Base-by-base conservation (phyloP, 306 rosid genomes). In the Mucuna pruriens region DNA sequence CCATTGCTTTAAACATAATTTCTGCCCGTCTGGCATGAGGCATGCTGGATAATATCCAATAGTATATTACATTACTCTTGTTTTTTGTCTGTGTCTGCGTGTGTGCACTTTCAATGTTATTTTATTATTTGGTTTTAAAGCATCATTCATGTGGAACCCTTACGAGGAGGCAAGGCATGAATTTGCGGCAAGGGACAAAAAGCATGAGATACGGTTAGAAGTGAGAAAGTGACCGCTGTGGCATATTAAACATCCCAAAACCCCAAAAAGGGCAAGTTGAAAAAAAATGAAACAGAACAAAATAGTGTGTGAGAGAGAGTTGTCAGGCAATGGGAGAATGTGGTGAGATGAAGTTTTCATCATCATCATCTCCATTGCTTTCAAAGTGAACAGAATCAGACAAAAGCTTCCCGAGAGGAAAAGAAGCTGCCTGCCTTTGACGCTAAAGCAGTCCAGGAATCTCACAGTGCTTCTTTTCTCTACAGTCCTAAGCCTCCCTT, bases 101-200 rank as follows among this genome's bases (percentile, higher is more conserved):
- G 88, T 82, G 78, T 65, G 84, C 72, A 78, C 54, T 62, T 58
- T 45, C 2, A 5, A 69, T 69, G 33, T 26, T 82, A 80, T 90
- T 87, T 65, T 86, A 90, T 84, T 84, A 65, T 77, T 85, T 82
- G 57, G 65, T 78, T 80, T 75, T 66, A 80, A 81, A 79, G 83
- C 89, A 82, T 74, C 71, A 71, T 88, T 88, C 78, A 80, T 63
- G 78, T 85, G 90, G 96, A 88, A 87, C 89, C 95, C 92, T 86
- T 52, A 52, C 29, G 72, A 89, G 91, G 92, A 85, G 94, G 91
- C 94, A 91, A 87, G 85, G 90, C 97, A 90, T 91, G 94, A 91
- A 89, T 86, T 89, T 88, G 91, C 89, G 91, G 97, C 88, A 60
- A 84, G 87, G 88, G 95, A 91, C 97, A 86, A 91, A 90, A 91